Evolutionary conservation across 345 rosid species (phyloP).

Genomic region (Citrus reticulata): DNA sequence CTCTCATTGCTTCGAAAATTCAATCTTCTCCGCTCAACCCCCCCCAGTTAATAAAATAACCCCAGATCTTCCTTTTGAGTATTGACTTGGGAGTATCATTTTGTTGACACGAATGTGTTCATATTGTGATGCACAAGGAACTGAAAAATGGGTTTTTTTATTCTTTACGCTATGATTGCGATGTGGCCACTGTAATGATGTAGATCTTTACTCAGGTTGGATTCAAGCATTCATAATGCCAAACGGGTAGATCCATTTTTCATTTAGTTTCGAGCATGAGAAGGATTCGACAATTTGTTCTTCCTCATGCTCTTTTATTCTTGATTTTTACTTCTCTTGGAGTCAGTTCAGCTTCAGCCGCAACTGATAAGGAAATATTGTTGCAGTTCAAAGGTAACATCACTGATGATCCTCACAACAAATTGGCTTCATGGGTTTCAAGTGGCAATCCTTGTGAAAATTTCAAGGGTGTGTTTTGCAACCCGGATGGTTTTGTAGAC

Average conservation of each 20-base stretch:
- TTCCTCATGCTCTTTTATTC: constrained; percentile 45
- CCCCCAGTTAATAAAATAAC: constrained; percentile 19
- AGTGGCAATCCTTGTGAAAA: constrained; percentile 54
- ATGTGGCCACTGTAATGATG: background rate
- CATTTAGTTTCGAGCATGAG: constrained; percentile 54
- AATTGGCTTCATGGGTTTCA: constrained; percentile 62
- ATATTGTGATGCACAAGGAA: background rate
- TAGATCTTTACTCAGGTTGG: constrained; percentile 24
- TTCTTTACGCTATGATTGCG: constrained; percentile 20
- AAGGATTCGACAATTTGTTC: constrained; percentile 32
- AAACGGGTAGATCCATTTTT: constrained; percentile 51
- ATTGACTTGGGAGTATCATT: background rate
- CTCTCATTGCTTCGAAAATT: constrained; percentile 6
- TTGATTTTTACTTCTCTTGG: constrained; percentile 38
- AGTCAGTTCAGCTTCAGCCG: constrained; percentile 31
- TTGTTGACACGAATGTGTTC: background rate
- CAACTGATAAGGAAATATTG: constrained; percentile 65
- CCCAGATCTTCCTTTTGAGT: constrained; percentile 28
- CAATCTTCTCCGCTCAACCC: constrained; percentile 23
- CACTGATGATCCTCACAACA: constrained; percentile 63
- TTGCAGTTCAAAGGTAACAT: constrained; percentile 75
- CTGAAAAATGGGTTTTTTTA: constrained; percentile 38
- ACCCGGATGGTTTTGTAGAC: constrained; percentile 66
- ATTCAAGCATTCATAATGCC: constrained; percentile 54
- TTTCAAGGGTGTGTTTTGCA: constrained; percentile 75